Conservation (phyloP, 2,329 filamentous ascomycete genomes). For the Penicillium sp. region DNA sequence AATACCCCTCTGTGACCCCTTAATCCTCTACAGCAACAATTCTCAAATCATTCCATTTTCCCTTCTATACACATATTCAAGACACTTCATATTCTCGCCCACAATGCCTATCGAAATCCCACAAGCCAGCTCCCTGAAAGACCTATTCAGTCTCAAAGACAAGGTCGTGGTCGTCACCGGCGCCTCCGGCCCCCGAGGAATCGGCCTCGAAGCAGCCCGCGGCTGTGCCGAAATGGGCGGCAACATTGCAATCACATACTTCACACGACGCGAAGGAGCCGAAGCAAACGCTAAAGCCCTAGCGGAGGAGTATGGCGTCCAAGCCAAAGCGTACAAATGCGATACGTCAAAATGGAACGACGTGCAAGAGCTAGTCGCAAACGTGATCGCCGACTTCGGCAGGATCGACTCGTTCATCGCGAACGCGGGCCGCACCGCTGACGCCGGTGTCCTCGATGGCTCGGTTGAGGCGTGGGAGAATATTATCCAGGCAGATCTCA, state of each 20-base stretch:
- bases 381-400: conserved; percentile 67
- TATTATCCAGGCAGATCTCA: conserved; percentile 82
- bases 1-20: neutral
- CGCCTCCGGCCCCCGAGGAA: conserved; percentile 61
- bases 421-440: conserved; percentile 69
- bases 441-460: conserved; percentile 66
- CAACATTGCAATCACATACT: conserved; percentile 65
- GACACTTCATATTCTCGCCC: neutral
- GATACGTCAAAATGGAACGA: conserved; percentile 57
- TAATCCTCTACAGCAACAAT: neutral
- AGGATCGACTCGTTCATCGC: conserved; percentile 66
- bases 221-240: conserved; percentile 64
- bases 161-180: conserved; percentile 50
- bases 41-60: neutral
- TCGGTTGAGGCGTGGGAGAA: conserved; percentile 69
- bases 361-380: conserved; percentile 56
- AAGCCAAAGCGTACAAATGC: conserved; percentile 67
- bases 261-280: conserved; percentile 59
- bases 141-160: conserved; percentile 50
- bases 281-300: conserved; percentile 66
- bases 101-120: conserved; percentile 42
- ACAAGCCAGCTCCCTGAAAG: conserved; percentile 34
- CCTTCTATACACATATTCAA: neutral
- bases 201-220: conserved; percentile 65
- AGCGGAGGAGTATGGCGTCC: conserved; percentile 59